Conservation (phyloP, 73 alveolate species). For the Durusdinium trenchii region DNA sequence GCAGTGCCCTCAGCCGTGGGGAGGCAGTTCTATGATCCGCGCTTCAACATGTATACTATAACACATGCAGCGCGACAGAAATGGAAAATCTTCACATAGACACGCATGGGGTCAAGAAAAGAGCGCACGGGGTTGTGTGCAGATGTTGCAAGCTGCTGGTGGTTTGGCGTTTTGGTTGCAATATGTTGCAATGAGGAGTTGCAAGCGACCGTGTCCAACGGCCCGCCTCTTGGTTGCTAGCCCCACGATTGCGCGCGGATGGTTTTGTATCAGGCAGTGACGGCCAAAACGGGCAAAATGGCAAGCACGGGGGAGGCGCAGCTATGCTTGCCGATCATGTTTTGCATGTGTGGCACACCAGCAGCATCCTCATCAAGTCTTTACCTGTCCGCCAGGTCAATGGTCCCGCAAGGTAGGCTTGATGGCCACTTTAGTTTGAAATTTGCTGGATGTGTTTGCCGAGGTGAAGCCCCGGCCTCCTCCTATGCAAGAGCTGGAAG, state of each 20-base stretch:
- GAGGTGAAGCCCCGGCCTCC: conserved; percentile 90
- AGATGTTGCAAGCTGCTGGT: background rate
- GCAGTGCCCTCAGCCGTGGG: background rate
- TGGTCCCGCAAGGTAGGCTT: conserved; percentile 81
- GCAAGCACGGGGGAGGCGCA: conserved; percentile 25
- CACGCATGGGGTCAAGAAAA: no score
- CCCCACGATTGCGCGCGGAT: background rate
- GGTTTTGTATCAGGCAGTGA: background rate
- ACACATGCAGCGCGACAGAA: no score
- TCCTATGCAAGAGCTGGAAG: conserved; percentile 48
- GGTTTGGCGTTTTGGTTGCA: background rate
- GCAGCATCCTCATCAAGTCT: background rate
- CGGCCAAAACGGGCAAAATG: background rate
- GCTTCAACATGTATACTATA: no score
- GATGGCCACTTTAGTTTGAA: background rate
- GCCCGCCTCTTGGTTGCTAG: background rate
- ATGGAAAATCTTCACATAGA: no score
- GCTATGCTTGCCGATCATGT: background rate
- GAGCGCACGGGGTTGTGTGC: no score
- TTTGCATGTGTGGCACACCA: background rate
- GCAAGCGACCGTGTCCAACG: conserved; percentile 16
- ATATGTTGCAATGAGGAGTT: background rate
- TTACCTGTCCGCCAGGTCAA: background rate
- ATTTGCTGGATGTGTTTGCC: background rate
- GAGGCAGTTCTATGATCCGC: no score